Percentiles rank a stretch among this genome's conserved stretches.
phyloP scores from a whole-genome alignment of 768 basidiomycete species.

The Leccinum pellstonianum region DNA sequence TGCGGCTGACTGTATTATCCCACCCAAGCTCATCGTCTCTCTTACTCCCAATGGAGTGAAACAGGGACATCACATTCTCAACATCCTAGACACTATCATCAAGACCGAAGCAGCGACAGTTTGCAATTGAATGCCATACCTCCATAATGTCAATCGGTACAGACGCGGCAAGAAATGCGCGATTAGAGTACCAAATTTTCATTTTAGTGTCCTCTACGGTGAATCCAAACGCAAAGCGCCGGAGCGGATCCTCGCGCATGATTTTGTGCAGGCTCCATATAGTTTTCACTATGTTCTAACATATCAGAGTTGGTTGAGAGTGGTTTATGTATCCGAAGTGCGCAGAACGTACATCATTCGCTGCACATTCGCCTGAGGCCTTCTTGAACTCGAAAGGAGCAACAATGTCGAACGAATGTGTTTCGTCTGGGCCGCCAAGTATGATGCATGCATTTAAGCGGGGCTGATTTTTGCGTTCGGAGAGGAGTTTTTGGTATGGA shows the following conservation, averaged over 20 bases:
- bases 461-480: too few species aligned
- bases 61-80: too few species aligned
- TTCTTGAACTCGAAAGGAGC: too few species aligned
- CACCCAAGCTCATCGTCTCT: constrained; percentile 3
- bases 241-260: neutral
- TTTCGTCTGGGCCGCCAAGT: too few species aligned
- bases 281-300: constrained; percentile 20
- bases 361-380: neutral
- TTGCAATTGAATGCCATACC: too few species aligned
- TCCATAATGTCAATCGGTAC: neutral
- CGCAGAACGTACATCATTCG: neutral
- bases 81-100: too few species aligned
- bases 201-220: neutral
- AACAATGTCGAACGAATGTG: too few species aligned
- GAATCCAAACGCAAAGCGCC: neutral
- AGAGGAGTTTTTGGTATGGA: too few species aligned
- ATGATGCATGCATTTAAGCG: too few species aligned
- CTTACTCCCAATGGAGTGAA: too few species aligned
- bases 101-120: too few species aligned
- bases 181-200: constrained; percentile 28
- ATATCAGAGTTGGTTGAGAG: neutral
- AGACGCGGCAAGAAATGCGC: neutral
- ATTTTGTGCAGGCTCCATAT: constrained; percentile 23
- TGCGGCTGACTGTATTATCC: constrained; percentile 6
- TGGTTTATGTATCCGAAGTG: too few species aligned